Evolutionary conservation across 1,284 basidiomycete species (phyloP).

Genomic region (Boletus holoroseus): DNA sequence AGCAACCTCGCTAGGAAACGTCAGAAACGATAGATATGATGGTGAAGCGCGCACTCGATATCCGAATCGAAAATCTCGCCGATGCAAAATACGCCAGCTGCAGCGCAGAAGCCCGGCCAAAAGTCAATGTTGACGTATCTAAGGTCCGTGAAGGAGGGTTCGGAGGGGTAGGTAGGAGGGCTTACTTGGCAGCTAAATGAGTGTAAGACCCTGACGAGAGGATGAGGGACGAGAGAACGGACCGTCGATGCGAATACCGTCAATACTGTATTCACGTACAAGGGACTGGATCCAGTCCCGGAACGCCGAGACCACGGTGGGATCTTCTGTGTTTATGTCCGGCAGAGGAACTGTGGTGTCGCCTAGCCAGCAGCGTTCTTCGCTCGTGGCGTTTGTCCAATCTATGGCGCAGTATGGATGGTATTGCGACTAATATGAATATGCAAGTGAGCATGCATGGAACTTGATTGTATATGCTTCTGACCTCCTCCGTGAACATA

Average conservation of each 20-base stretch:
- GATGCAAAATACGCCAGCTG: conserved; percentile 77
- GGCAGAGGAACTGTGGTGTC: conserved; percentile 56
- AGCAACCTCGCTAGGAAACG: conserved; percentile 29
- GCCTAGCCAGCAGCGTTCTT: conserved; percentile 73
- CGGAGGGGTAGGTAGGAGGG: background rate
- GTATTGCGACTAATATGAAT: conserved; percentile 30
- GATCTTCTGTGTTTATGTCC: conserved; percentile 71
- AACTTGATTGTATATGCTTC: conserved; percentile 32
- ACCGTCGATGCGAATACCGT: conserved; percentile 74
- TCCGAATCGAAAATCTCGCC: conserved; percentile 70
- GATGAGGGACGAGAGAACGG: conserved; percentile 11
- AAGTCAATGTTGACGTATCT: conserved; percentile 64
- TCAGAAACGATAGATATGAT: conserved; percentile 4
- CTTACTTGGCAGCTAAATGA: conserved; percentile 54
- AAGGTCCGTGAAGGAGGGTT: conserved; percentile 4
- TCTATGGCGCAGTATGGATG: conserved; percentile 38
- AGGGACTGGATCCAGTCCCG: conserved; percentile 55
- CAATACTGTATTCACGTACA: conserved; percentile 53
- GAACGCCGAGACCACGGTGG: conserved; percentile 48
- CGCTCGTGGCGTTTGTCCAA: conserved; percentile 56
- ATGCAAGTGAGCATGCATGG: conserved; percentile 12
- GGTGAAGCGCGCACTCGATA: conserved; percentile 42
- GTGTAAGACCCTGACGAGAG: conserved; percentile 2
- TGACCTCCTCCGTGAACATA: conserved; percentile 54
- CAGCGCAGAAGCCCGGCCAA: conserved; percentile 64